Percentiles rank a stretch among this genome's conserved stretches.
Conservation (phyloP, 352 stramenopile species). For the Thalassiosira sp. region DNA sequence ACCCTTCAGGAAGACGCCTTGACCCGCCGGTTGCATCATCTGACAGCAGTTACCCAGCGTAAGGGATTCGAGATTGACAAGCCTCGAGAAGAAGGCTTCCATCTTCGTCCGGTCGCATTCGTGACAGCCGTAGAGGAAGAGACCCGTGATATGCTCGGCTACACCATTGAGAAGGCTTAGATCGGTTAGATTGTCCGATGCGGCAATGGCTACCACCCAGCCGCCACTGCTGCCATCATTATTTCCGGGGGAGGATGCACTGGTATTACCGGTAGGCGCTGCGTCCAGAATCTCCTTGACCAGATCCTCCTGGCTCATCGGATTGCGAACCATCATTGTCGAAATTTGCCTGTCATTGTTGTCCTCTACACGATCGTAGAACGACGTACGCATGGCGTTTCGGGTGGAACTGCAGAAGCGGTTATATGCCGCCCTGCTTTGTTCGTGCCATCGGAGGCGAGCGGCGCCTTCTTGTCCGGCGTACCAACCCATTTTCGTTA, state of each 20-base stretch:
- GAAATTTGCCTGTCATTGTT: background rate
- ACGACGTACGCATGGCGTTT: background rate
- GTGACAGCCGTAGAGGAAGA: constrained; percentile 3
- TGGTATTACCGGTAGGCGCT: background rate
- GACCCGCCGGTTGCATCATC: background rate
- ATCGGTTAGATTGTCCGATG: background rate
- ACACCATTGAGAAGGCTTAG: background rate
- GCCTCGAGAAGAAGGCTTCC: constrained; percentile 1
- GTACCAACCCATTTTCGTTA: background rate
- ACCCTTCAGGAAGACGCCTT: background rate
- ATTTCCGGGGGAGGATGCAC: too few relatives aligned
- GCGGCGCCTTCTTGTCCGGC: background rate
- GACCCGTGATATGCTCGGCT: background rate
- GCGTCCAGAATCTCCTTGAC: background rate
- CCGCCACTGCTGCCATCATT: background rate
- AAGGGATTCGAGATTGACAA: background rate
- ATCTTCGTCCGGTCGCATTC: background rate
- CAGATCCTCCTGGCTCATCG: background rate
- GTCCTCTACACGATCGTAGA: background rate
- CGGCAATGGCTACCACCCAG: background rate
- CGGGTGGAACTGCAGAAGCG: background rate
- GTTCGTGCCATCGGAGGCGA: background rate
- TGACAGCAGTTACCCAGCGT: background rate
- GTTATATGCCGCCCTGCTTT: background rate
- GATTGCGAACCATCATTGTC: background rate